Evolutionary conservation across 2,329 filamentous ascomycete genomes (phyloP).

Genomic region (Ophiognomonia clavigignenti-juglandacearum): DNA sequence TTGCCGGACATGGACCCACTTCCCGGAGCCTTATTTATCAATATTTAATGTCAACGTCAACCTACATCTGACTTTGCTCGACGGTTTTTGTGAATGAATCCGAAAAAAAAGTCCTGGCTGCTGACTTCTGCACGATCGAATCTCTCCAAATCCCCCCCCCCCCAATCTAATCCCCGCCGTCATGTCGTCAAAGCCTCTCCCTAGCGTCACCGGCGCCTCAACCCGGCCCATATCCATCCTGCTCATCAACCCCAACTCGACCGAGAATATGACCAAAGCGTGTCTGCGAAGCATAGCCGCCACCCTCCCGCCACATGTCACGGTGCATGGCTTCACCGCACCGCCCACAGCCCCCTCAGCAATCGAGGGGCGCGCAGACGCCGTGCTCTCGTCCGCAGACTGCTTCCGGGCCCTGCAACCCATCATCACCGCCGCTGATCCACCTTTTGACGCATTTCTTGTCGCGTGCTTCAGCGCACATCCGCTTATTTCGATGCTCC

Average conservation of each 20-base stretch:
- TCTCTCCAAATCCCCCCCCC: no score
- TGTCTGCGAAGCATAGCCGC: constrained; percentile 37
- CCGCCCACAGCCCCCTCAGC: constrained; percentile 43
- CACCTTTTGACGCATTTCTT: constrained; percentile 40
- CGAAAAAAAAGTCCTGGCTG: no score
- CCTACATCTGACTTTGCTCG: no score
- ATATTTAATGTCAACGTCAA: no score
- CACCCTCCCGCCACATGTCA: constrained; percentile 41
- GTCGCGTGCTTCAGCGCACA: constrained; percentile 46
- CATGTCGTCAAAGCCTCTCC: not conserved
- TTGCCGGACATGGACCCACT: no score
- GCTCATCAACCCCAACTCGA: constrained; percentile 61
- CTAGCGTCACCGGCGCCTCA: constrained; percentile 9
- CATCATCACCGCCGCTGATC: constrained; percentile 23
- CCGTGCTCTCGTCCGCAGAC: constrained; percentile 43
- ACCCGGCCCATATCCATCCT: constrained; percentile 36
- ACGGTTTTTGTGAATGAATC: no score
- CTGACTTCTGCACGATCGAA: no score
- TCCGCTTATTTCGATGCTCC: constrained; percentile 38
- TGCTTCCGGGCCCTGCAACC: constrained; percentile 39
- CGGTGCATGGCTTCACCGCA: constrained; percentile 45
- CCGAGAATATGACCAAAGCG: constrained; percentile 50
- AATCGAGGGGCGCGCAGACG: constrained; percentile 45
- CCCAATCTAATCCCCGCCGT: not conserved
- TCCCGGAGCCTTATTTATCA: no score